Percentiles rank a stretch among this genome's conserved stretches.
These are phyloP conservation scores for Alternaria atra DNA, from an alignment of 2,329 filamentous ascomycete species.

Conservation along the genomic window DNA sequence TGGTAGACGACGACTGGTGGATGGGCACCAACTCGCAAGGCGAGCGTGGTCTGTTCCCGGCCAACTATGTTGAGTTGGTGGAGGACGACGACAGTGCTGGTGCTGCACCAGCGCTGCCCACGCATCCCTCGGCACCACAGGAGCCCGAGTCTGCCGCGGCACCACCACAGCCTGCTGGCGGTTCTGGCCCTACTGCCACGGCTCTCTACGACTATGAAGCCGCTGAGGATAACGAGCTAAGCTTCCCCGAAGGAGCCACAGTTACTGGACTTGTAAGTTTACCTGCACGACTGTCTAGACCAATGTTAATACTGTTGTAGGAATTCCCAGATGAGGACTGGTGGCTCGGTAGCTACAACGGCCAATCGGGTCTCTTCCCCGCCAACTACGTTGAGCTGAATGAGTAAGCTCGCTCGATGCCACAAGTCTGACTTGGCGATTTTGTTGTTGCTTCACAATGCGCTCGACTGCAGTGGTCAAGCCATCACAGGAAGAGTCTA, in stretches of 20 bases:
- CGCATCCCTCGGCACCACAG: conserved; percentile 53
- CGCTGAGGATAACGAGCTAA: conserved; percentile 86
- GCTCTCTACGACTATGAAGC: conserved; percentile 97
- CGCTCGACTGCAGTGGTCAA: conserved; percentile 1
- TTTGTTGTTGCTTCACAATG: conserved; percentile 4
- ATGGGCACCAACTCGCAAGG: conserved; percentile 88
- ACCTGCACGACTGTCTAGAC: background rate
- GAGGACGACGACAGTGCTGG: conserved; percentile 60
- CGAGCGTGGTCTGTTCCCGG: conserved; percentile 90
- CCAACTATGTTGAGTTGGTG: conserved; percentile 93
- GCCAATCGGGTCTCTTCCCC: conserved; percentile 81
- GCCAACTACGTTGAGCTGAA: conserved; percentile 60
- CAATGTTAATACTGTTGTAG: conserved; percentile 55
- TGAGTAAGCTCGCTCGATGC: conserved; percentile 4
- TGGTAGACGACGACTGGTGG: conserved; percentile 99
- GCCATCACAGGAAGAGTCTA: conserved; percentile 1
- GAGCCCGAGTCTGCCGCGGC: conserved; percentile 44
- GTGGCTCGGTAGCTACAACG: conserved; percentile 92
- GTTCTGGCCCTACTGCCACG: conserved; percentile 73
- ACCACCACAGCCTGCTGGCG: conserved; percentile 46
- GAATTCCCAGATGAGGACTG: conserved; percentile 99
- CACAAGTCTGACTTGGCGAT: background rate
- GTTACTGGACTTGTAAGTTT: conserved; percentile 77
- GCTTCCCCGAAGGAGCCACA: conserved; percentile 88
- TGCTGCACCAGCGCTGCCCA: conserved; percentile 50